A percentile compares a stretch with the other conserved stretches of the same genome.
Evolutionary conservation across 2,329 filamentous ascomycete species (phyloP).

Genomic region (Fusarium nygamai): DNA sequence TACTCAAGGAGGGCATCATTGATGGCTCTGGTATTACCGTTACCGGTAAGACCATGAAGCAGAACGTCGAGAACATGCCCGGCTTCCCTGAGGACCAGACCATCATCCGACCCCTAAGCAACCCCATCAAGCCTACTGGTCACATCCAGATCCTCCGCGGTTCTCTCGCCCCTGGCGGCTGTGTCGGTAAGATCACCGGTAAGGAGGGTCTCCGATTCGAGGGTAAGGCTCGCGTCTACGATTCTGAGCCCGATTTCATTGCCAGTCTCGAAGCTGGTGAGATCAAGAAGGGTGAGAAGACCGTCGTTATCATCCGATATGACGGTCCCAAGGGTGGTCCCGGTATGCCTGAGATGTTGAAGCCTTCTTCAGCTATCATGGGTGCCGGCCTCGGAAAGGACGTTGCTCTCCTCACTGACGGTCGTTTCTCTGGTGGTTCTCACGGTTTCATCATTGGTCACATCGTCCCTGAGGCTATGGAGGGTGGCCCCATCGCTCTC

Average conservation of each 20-base stretch:
- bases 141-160: conserved; percentile 91
- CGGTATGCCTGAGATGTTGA: conserved; percentile 95
- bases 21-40: conserved; percentile 84
- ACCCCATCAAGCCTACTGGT: conserved; percentile 87
- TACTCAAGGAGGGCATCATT: conserved; percentile 84
- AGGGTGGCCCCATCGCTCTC: conserved; percentile 84
- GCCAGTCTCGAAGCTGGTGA: conserved; percentile 78
- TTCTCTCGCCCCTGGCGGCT: conserved; percentile 84
- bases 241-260: conserved; percentile 86
- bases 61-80: conserved; percentile 83
- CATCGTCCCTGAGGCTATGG: conserved; percentile 87
- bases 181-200: conserved; percentile 92
- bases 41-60: conserved; percentile 87
- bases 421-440: conserved; percentile 81
- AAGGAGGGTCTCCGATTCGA: conserved; percentile 89
- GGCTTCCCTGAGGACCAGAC: conserved; percentile 80
- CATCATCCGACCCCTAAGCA: conserved; percentile 81
- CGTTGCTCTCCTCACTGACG: conserved; percentile 78
- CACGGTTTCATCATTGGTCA: conserved; percentile 91
- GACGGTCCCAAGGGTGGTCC: conserved; percentile 94
- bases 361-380: conserved; percentile 93
- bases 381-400: conserved; percentile 83
- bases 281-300: conserved; percentile 87
- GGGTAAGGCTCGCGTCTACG: conserved; percentile 83
- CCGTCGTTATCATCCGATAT: conserved; percentile 91